phyloP scores from a whole-genome alignment of 2,329 filamentous ascomycete species.

The Fusarium verrucosum region DNA sequence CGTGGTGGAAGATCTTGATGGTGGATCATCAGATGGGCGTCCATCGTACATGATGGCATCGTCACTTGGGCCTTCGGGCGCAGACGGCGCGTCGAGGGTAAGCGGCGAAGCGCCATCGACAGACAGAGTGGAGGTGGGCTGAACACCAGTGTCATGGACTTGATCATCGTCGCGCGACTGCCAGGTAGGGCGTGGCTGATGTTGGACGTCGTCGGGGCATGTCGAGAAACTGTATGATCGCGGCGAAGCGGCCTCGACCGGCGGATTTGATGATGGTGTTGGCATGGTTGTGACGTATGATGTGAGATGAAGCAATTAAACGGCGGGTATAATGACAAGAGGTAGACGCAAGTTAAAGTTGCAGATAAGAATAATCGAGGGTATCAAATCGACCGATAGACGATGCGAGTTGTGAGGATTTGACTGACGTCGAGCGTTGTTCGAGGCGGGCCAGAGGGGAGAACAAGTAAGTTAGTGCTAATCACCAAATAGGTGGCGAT shows the following conservation, averaged over 20 bases:
- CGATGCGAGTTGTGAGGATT: conserved; percentile 24
- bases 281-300: conserved; percentile 52
- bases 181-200: conserved; percentile 40
- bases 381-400: conserved; percentile 34
- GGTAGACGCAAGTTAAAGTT: background rate
- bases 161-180: conserved; percentile 39
- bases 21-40: conserved; percentile 43
- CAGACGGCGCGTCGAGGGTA: conserved; percentile 29
- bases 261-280: conserved; percentile 56
- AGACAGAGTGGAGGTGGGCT: conserved; percentile 29
- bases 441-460: conserved; percentile 31
- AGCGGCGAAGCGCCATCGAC: conserved; percentile 38
- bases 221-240: conserved; percentile 53
- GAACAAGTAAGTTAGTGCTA: conserved; percentile 31
- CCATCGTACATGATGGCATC: conserved; percentile 42
- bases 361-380: conserved; percentile 9
- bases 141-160: conserved; percentile 32
- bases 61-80: conserved; percentile 37
- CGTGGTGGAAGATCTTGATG: conserved; percentile 54
- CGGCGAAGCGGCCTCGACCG: conserved; percentile 51
- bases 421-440: conserved; percentile 29
- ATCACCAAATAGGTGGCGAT: conserved; percentile 43
- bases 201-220: conserved; percentile 56
- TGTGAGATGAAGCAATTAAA: conserved; percentile 18
- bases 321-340: background rate